Percentiles rank a stretch among this genome's conserved stretches.
Evolutionary conservation across 2,329 filamentous ascomycete species (phyloP).

Genomic region (Escovopsis sp.): DNA sequence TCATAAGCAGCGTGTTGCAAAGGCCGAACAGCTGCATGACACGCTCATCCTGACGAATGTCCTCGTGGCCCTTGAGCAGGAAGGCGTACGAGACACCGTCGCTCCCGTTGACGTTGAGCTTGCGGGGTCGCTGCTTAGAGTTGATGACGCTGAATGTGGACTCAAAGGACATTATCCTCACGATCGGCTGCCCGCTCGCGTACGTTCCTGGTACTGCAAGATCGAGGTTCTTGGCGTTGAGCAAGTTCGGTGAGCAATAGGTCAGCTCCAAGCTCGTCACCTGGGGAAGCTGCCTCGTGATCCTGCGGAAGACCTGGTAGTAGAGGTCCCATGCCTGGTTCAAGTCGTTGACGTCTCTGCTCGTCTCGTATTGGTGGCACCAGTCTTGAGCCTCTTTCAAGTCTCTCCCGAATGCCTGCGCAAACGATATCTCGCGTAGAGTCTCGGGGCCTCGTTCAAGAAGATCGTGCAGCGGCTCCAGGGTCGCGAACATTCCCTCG

Average conservation of each 20-base stretch:
- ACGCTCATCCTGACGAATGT: slow-evolving; percentile 95
- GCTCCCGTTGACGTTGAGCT: slow-evolving; percentile 75
- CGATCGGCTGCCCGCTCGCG: slow-evolving; percentile 59
- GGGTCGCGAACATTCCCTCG: slow-evolving; percentile 86
- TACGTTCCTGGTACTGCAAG: slow-evolving; percentile 95
- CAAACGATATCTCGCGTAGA: slow-evolving; percentile 88
- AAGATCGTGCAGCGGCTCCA: slow-evolving; percentile 82
- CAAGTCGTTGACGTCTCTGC: slow-evolving; percentile 81
- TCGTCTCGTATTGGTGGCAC: slow-evolving; percentile 81
- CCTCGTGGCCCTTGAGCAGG: slow-evolving; percentile 94
- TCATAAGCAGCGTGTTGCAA: slow-evolving; percentile 85
- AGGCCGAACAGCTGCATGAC: slow-evolving; percentile 99
- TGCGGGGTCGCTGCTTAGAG: slow-evolving; percentile 89
- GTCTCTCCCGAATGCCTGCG: slow-evolving; percentile 91
- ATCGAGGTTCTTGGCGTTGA: slow-evolving; percentile 72
- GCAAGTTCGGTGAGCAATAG: slow-evolving; percentile 90
- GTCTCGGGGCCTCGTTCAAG: slow-evolving; percentile 87
- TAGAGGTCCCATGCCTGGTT: slow-evolving; percentile 99
- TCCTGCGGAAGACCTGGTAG: slow-evolving; percentile 95
- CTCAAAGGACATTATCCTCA: slow-evolving; percentile 81
- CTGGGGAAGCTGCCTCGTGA: slow-evolving; percentile 83
- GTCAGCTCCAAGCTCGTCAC: slow-evolving; percentile 85
- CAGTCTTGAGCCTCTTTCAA: slow-evolving; percentile 90
- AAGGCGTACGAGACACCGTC: slow-evolving; percentile 83
- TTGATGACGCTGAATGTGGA: slow-evolving; percentile 82